phyloP scores from a whole-genome alignment of 345 rosid species.

The Stellera chamaejasme region DNA sequence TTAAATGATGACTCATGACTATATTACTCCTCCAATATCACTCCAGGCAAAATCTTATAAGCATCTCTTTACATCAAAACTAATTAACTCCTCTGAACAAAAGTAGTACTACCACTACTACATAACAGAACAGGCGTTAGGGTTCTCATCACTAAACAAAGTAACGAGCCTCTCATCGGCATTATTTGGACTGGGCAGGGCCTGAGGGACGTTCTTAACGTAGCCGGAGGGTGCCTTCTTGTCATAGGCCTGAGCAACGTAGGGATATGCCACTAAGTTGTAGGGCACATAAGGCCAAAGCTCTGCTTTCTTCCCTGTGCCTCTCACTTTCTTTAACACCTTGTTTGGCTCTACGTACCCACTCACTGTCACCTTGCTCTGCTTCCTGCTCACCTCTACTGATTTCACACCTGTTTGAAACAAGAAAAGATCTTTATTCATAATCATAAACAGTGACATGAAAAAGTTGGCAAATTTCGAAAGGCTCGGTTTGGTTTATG shows the following conservation, averaged over 20 bases:
- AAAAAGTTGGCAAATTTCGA: too few relatives aligned
- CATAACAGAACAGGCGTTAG: constrained; percentile 43
- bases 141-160: constrained; percentile 42
- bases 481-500: not conserved
- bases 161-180: constrained; percentile 23
- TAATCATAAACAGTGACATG: too few relatives aligned
- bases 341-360: constrained; percentile 48
- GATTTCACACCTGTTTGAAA: constrained; percentile 22
- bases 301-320: constrained; percentile 44
- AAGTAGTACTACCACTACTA: constrained; percentile 1
- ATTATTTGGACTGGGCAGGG: constrained; percentile 27
- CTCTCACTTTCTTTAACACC: constrained; percentile 28
- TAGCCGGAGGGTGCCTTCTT: constrained; percentile 42
- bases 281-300: constrained; percentile 47
- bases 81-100: too few relatives aligned
- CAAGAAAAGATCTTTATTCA: too few relatives aligned
- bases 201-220: constrained; percentile 32
- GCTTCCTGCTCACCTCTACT: constrained; percentile 37
- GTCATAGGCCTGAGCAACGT: constrained; percentile 37
- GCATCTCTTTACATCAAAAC: too few relatives aligned
- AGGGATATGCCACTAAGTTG: constrained; percentile 40
- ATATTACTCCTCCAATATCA: too few relatives aligned
- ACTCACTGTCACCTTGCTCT: constrained; percentile 35
- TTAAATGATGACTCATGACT: too few relatives aligned
- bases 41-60: too few relatives aligned